A percentile compares a stretch with the other conserved stretches of the same genome.
These are phyloP conservation scores for Tilletia setariae DNA, from an alignment of 1,284 basidiomycete genomes.

Conservation along the genomic window DNA sequence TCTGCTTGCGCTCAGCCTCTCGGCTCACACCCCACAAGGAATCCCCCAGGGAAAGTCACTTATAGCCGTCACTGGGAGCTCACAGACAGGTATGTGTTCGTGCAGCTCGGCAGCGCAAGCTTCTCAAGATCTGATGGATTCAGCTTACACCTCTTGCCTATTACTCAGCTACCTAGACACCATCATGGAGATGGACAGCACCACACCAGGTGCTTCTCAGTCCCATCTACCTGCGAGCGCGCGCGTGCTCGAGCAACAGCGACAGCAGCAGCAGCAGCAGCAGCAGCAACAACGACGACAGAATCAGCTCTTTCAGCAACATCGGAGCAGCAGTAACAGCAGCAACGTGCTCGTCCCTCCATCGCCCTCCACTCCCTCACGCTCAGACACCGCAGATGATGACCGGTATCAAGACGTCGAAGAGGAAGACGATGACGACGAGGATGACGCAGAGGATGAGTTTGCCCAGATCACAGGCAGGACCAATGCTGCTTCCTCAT, in stretches of 20 bases:
- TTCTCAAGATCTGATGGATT: too few relatives aligned
- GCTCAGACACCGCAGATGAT: slow-evolving; percentile 34
- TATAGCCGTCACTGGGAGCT: too few relatives aligned
- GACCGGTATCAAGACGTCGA: slow-evolving; percentile 4
- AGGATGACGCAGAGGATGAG: neutral
- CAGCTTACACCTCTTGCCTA: too few relatives aligned
- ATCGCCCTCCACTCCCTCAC: slow-evolving; percentile 28
- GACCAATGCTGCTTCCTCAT: neutral
- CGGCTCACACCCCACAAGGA: too few relatives aligned
- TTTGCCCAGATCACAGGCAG: slow-evolving; percentile 11
- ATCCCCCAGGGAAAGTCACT: too few relatives aligned
- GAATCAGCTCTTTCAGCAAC: neutral
- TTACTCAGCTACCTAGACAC: too few relatives aligned
- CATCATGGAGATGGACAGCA: slow-evolving; percentile 5
- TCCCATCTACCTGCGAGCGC: neutral
- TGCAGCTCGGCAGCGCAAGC: too few relatives aligned
- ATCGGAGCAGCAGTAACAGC: too few relatives aligned
- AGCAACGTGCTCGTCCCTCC: slow-evolving; percentile 14
- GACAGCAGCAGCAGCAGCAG: neutral
- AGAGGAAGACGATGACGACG: neutral
- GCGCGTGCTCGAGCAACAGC: neutral
- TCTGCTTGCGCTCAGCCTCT: too few relatives aligned
- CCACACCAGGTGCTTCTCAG: neutral
- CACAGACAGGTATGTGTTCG: too few relatives aligned
- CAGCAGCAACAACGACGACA: neutral